These are phyloP conservation scores for Williopsis jadinii DNA, from an alignment of 1,139 yeast genomes.

Conservation along the genomic window DNA sequence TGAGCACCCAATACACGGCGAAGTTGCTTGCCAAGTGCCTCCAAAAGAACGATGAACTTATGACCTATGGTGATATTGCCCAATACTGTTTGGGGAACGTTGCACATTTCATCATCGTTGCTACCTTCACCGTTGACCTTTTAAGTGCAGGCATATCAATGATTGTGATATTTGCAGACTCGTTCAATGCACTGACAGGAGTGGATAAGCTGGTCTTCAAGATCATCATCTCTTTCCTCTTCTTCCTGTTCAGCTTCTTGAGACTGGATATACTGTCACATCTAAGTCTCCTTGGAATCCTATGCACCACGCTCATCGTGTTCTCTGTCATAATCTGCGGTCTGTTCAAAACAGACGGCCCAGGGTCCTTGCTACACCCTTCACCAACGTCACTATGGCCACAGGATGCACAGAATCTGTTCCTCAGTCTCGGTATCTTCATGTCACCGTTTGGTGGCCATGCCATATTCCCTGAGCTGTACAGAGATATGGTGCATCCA, in stretches of 20 bases:
- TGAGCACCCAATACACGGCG: slow-evolving; percentile 56
- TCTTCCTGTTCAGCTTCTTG: slow-evolving; percentile 46
- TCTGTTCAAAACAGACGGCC: slow-evolving; percentile 35
- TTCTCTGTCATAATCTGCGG: slow-evolving; percentile 46
- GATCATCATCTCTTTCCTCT: slow-evolving; percentile 26
- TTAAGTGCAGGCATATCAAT: slow-evolving; percentile 64
- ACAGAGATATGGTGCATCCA: slow-evolving; percentile 66
- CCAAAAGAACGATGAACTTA: slow-evolving; percentile 52
- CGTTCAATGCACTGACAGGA: slow-evolving; percentile 50
- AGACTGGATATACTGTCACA: slow-evolving; percentile 59
- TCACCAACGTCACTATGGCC: slow-evolving; percentile 42
- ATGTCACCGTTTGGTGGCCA: slow-evolving; percentile 83
- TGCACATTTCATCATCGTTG: slow-evolving; percentile 48
- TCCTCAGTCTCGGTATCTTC: slow-evolving; percentile 58
- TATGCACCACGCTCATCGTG: slow-evolving; percentile 47
- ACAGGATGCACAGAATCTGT: slow-evolving; percentile 29
- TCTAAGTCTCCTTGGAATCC: slow-evolving; percentile 59
- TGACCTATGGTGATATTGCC: slow-evolving; percentile 76
- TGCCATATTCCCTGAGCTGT: slow-evolving; percentile 66
- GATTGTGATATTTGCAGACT: slow-evolving; percentile 65
- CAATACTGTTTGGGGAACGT: slow-evolving; percentile 49
- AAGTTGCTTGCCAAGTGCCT: slow-evolving; percentile 42
- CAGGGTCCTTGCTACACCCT: slow-evolving; percentile 53
- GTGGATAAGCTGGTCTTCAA: slow-evolving; percentile 39
- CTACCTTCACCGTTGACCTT: slow-evolving; percentile 59